Evolutionary conservation across 441 rosid species (phyloP), one percentile per base, ranked within the genome.

Genomic region (Omphalea diandra): DNA sequence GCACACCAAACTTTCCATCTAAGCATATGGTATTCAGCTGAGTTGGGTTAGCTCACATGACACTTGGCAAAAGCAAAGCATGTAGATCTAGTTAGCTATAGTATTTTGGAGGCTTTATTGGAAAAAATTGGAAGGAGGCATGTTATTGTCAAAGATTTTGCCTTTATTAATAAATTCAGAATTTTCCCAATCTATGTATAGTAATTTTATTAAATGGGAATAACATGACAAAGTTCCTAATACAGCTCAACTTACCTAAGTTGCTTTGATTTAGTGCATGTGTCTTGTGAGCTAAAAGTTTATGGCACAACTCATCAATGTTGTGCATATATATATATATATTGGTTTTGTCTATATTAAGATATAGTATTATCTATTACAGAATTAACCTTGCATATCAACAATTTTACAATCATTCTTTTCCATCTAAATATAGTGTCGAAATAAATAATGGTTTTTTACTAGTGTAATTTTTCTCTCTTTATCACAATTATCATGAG

Each of bases 261-360:
- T 35, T 32, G 26, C 26, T 60, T 36, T 20, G n/a, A 29, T 31
- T 60, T 38, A 26, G 32, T 14, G 43, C n/a, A 26, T 49, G 54
- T 60, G 47, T 9, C 15, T 33, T 38, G 66, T 62, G 66, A 62
- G 66, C 50, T 62, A 62, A 62, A 62, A 62, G 35, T 60, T 62
- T 40, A 40, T 62, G 9, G 41, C 15, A 50, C 49, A 62, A 62
- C 35, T 62, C 47, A 41, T 10, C 50, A 40, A 38, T 40, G 50
- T 62, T 62, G n/a, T n/a, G n/a, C n/a, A n/a, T n/a, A n/a, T n/a
- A n/a, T n/a, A n/a, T n/a, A n/a, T n/a, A n/a, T n/a, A n/a, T n/a
- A n/a, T n/a, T n/a, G n/a, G n/a, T n/a, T n/a, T n/a, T n/a, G n/a
- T n/a, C n/a, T n/a, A n/a, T n/a, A n/a, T n/a, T n/a, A n/a, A n/a